Evolutionary conservation across 1,139 yeast species (phyloP).

Genomic region (Magnusiomyces suaveolens): DNA sequence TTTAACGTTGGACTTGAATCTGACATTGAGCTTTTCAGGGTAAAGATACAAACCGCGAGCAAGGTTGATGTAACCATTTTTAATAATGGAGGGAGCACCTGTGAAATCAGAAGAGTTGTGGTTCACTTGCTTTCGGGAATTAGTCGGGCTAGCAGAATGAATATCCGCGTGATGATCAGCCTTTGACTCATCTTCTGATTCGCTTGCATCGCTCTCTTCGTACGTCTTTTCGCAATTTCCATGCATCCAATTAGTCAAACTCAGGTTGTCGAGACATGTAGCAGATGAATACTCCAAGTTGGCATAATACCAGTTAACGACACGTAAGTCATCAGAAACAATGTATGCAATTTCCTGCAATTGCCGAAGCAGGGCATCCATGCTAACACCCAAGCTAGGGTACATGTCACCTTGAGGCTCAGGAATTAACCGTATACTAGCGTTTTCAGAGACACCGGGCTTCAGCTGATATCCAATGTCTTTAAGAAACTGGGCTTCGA

Average conservation of each 20-base stretch:
- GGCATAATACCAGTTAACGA: conserved; percentile 37
- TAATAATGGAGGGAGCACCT: conserved; percentile 34
- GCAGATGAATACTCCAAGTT: conserved; percentile 36
- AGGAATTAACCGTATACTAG: conserved; percentile 28
- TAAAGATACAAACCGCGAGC: conserved; percentile 35
- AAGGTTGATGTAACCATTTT: conserved; percentile 32
- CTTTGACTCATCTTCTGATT: neutral
- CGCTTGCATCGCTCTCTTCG: neutral
- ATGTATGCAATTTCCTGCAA: conserved; percentile 29
- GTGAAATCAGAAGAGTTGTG: conserved; percentile 36
- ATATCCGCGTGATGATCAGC: neutral
- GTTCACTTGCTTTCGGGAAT: conserved; percentile 18
- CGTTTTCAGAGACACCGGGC: conserved; percentile 16
- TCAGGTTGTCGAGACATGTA: conserved; percentile 30
- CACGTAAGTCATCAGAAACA: conserved; percentile 29
- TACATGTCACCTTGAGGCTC: conserved; percentile 32
- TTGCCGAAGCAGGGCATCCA: conserved; percentile 30
- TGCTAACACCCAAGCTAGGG: conserved; percentile 34
- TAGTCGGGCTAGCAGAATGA: neutral
- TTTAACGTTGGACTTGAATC: conserved; percentile 34
- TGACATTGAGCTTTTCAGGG: conserved; percentile 35
- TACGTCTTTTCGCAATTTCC: neutral
- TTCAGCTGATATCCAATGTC: conserved; percentile 27
- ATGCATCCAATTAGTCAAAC: conserved; percentile 34
- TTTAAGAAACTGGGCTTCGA: conserved; percentile 26